Evolutionary conservation across 179 eudicot species (phyloP).

Genomic region (Corrigiola litoralis): DNA sequence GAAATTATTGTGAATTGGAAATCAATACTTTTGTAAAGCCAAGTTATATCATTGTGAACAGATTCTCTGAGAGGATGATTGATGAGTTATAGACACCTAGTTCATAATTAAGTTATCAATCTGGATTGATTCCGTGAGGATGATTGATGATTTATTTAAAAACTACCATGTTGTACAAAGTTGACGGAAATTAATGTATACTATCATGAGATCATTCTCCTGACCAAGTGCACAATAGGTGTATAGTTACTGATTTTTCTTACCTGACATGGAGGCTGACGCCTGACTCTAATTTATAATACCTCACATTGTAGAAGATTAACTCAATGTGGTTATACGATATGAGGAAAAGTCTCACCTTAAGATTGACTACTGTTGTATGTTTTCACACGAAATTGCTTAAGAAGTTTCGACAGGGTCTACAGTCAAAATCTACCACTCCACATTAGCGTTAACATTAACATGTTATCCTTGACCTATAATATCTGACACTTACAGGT

Average conservation of each 20-base stretch:
- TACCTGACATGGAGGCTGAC: constrained; percentile 7
- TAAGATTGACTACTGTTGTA: background rate
- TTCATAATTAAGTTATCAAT: background rate
- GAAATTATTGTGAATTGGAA: too few species aligned
- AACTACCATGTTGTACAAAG: constrained; percentile 2
- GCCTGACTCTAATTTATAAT: background rate
- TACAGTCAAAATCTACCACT: constrained; percentile 16
- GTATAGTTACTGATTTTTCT: constrained; percentile 1
- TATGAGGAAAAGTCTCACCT: constrained; percentile 14
- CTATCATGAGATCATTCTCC: background rate
- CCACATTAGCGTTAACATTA: background rate
- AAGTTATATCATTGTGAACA: background rate
- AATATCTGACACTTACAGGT: background rate
- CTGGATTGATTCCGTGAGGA: constrained; percentile 5
- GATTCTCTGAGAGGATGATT: background rate
- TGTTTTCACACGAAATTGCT: constrained; percentile 17
- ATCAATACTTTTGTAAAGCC: background rate
- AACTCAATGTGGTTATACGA: constrained; percentile 6
- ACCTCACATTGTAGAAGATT: constrained; percentile 9
- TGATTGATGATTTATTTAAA: background rate
- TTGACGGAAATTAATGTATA: constrained; percentile 1
- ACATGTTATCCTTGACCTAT: background rate
- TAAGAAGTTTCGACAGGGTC: constrained; percentile 6
- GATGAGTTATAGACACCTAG: background rate
- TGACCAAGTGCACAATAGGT: background rate